These are phyloP conservation scores for Colletotrichum filicis DNA, from an alignment of 2,329 filamentous ascomycete genomes.

Conservation along the genomic window DNA sequence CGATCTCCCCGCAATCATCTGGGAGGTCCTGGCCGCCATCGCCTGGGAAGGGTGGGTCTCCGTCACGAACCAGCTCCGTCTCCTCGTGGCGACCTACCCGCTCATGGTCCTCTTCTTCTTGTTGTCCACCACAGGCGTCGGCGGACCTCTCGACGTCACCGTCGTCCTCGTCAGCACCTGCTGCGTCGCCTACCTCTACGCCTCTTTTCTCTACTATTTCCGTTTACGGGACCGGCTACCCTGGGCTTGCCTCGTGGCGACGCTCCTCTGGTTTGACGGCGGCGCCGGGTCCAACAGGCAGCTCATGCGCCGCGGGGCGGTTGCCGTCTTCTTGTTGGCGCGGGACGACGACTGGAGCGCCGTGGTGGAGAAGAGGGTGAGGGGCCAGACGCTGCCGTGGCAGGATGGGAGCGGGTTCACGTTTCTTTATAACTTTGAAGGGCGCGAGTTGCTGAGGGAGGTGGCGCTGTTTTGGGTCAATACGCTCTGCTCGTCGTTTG, in stretches of 20 bases:
- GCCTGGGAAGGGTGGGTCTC: slow-evolving; percentile 21
- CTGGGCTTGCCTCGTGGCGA: slow-evolving; percentile 25
- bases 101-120: slow-evolving; percentile 29
- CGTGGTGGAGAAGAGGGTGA: slow-evolving; percentile 2
- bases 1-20: slow-evolving; percentile 23
- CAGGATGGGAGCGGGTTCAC: slow-evolving; percentile 27
- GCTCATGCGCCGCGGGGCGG: slow-evolving; percentile 24
- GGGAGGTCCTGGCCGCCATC: slow-evolving; percentile 31
- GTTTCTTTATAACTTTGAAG: slow-evolving; percentile 29
- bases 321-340: slow-evolving; percentile 29
- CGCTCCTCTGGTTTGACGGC: slow-evolving; percentile 24
- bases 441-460: slow-evolving; percentile 25
- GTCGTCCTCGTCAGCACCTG: slow-evolving; percentile 3
- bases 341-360: slow-evolving; percentile 22
- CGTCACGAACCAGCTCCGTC: slow-evolving; percentile 31
- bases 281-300: slow-evolving; percentile 4
- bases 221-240: slow-evolving; percentile 22
- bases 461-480: slow-evolving; percentile 26
- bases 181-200: slow-evolving; percentile 24
- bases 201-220: slow-evolving; percentile 23
- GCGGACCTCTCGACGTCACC: neutral
- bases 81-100: slow-evolving; percentile 29
- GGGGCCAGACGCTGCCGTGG: slow-evolving; percentile 21
- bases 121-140: neutral
- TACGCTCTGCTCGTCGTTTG: slow-evolving; percentile 24